Percentiles rank a stretch among this genome's conserved stretches.
phyloP scores from a whole-genome alignment of 2,329 filamentous ascomycete species.

The Penicillium hordei region DNA sequence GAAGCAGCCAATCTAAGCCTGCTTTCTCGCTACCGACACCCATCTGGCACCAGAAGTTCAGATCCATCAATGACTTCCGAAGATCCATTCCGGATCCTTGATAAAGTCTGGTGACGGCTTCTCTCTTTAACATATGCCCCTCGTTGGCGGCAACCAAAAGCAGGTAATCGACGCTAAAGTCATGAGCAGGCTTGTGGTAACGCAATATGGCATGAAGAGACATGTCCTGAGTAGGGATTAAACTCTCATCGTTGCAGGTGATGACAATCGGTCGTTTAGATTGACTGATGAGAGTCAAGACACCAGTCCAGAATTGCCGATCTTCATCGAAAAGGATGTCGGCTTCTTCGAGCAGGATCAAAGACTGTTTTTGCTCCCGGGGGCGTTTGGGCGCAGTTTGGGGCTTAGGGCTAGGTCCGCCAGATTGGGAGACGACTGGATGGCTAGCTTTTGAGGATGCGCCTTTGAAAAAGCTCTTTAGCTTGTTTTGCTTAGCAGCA shows the following conservation, averaged over 20 bases:
- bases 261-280: conserved; percentile 92
- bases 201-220: conserved; percentile 82
- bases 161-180: conserved; percentile 75
- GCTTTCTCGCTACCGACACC: conserved; percentile 85
- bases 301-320: conserved; percentile 87
- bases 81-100: conserved; percentile 69
- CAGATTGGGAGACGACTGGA: conserved; percentile 20
- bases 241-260: conserved; percentile 88
- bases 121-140: conserved; percentile 72
- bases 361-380: conserved; percentile 76
- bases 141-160: conserved; percentile 82
- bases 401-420: conserved; percentile 24
- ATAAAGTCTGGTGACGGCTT: conserved; percentile 69
- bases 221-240: conserved; percentile 73
- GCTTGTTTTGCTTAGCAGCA: conserved; percentile 71
- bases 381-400: conserved; percentile 36
- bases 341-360: conserved; percentile 91
- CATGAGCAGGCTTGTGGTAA: conserved; percentile 64
- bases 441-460: conserved; percentile 40
- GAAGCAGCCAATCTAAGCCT: conserved; percentile 86
- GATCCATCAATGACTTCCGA: conserved; percentile 75
- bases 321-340: conserved; percentile 95
- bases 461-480: conserved; percentile 76
- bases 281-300: conserved; percentile 72
- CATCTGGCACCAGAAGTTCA: conserved; percentile 97